These are phyloP conservation scores for Auriscalpium microsporum DNA, from an alignment of 768 basidiomycete genomes.

Conservation along the genomic window DNA sequence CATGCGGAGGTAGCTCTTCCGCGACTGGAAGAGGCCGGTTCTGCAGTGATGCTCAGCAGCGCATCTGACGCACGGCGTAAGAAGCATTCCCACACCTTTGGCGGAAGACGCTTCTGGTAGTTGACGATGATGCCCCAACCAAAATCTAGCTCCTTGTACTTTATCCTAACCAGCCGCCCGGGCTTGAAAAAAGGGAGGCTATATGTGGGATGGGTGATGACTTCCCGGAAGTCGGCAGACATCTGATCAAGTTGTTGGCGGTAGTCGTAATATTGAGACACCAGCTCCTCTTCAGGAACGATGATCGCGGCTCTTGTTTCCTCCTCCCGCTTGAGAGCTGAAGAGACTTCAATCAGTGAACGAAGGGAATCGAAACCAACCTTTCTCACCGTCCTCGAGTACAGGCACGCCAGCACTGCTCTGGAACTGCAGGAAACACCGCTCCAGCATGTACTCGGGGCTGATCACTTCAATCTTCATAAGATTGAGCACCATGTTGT, in stretches of 20 bases:
- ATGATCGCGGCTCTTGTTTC: slow-evolving; percentile 49
- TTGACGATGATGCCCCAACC: slow-evolving; percentile 96
- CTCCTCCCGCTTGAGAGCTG: slow-evolving; percentile 75
- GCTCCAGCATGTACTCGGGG: slow-evolving; percentile 95
- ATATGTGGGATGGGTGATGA: slow-evolving; percentile 93
- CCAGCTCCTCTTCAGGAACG: slow-evolving; percentile 77
- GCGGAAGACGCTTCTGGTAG: slow-evolving; percentile 78
- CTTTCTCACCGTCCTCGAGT: slow-evolving; percentile 66
- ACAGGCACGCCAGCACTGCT: slow-evolving; percentile 84
- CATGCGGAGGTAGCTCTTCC: slow-evolving; percentile 72
- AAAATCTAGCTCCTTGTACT: slow-evolving; percentile 80
- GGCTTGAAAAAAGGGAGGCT: slow-evolving; percentile 89
- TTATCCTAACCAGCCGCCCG: slow-evolving; percentile 88
- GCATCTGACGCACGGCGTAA: too few relatives aligned
- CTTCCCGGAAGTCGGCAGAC: slow-evolving; percentile 78
- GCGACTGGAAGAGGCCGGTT: slow-evolving; percentile 56
- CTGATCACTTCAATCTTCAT: slow-evolving; percentile 99
- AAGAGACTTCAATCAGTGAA: neutral
- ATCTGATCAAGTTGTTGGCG: slow-evolving; percentile 92
- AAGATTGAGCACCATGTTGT: slow-evolving; percentile 97
- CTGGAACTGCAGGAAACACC: slow-evolving; percentile 98
- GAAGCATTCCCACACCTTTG: slow-evolving; percentile 45
- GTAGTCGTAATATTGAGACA: slow-evolving; percentile 86
- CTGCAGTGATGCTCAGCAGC: slow-evolving; percentile 24
- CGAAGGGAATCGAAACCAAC: neutral